Evolutionary conservation across 345 rosid genomes (phyloP).

Genomic region (Eucalyptus erythrocorys): DNA sequence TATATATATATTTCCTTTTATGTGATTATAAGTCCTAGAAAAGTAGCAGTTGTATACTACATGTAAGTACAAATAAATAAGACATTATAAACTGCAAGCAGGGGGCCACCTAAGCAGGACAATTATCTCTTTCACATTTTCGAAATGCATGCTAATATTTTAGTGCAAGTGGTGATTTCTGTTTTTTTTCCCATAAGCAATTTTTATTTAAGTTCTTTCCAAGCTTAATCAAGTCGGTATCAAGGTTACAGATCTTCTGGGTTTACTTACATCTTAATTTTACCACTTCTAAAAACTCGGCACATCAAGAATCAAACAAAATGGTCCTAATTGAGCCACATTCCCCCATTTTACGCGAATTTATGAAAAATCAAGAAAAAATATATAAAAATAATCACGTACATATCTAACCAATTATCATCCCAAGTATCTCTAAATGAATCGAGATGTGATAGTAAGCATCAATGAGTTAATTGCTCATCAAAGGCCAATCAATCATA

Average conservation of each 20-base stretch:
- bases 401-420: background rate
- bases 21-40: background rate
- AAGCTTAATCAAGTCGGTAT: background rate
- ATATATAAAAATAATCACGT: background rate
- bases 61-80: background rate
- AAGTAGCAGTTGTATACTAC: background rate
- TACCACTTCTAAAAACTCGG: background rate
- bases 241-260: background rate
- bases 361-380: background rate
- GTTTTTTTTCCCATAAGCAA: background rate
- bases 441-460: background rate
- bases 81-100: background rate
- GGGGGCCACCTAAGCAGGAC: background rate
- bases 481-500: accelerated
- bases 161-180: background rate
- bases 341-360: background rate
- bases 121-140: background rate
- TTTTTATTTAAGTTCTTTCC: background rate
- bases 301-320: background rate
- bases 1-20: background rate
- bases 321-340: background rate
- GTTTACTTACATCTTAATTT: background rate
- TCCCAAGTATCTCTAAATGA: background rate
- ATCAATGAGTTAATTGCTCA: background rate
- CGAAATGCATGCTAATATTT: background rate